Evolutionary conservation across 495 filamentous ascomycete genomes (phyloP).

Genomic region (Chaetomium tenue): DNA sequence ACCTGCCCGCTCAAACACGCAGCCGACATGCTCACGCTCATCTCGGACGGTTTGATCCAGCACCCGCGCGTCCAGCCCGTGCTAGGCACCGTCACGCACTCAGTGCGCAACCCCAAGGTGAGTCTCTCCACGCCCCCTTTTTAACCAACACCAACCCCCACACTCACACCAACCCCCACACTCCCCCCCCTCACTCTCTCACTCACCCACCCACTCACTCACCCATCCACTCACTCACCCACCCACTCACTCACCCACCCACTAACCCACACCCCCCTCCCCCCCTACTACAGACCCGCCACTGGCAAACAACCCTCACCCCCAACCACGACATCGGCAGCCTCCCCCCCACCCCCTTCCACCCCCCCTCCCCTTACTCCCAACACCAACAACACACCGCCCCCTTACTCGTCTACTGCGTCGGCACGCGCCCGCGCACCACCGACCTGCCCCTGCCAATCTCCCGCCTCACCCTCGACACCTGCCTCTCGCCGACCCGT

Average conservation of each 20-base stretch:
- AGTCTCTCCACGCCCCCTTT: not conserved
- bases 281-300: conserved; percentile 4
- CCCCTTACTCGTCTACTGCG: conserved; percentile 29
- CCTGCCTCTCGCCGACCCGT: conserved; percentile 17
- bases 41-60: conserved; percentile 52
- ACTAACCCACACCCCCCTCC: not conserved
- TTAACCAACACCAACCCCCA: not conserved
- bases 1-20: conserved; percentile 27
- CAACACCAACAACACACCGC: not conserved
- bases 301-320: conserved; percentile 19
- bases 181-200: too few relatives aligned
- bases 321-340: not conserved
- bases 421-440: conserved; percentile 19
- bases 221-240: too few relatives aligned
- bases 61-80: conserved; percentile 19
- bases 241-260: too few relatives aligned
- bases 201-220: too few relatives aligned
- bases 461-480: conserved; percentile 15
- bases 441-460: not conserved
- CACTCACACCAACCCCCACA: not conserved
- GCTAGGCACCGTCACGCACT: conserved; percentile 1
- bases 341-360: not conserved
- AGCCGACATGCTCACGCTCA: conserved; percentile 48
- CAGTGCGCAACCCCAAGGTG: conserved; percentile 4
- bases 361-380: too few relatives aligned